A percentile compares a stretch with the other conserved stretches of the same genome.
These are phyloP conservation scores for Daldinia loculata DNA, from an alignment of 495 filamentous ascomycete species.

Conservation along the genomic window DNA sequence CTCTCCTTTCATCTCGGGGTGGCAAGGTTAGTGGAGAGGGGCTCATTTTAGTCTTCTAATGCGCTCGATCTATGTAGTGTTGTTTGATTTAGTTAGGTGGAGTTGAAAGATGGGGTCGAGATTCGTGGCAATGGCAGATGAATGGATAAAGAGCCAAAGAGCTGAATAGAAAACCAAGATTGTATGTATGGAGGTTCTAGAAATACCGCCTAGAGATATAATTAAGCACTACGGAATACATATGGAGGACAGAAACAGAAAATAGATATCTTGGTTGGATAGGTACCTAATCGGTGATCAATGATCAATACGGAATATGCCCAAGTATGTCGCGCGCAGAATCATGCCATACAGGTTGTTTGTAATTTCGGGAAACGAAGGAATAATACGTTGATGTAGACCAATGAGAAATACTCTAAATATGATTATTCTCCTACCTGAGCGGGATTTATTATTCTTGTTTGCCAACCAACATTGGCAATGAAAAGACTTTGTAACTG, in stretches of 20 bases:
- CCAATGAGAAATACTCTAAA: neutral
- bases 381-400: slow-evolving; percentile 16
- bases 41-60: slow-evolving; percentile 29
- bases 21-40: slow-evolving; percentile 27
- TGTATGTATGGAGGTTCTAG: neutral
- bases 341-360: slow-evolving; percentile 4
- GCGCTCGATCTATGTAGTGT: slow-evolving; percentile 6
- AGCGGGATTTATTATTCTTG: slow-evolving; percentile 5
- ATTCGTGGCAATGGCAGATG: neutral
- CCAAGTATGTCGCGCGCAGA: slow-evolving; percentile 14
- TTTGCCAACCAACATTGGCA: neutral
- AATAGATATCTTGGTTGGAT: neutral
- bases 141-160: neutral
- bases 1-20: slow-evolving; percentile 41
- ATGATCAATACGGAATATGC: slow-evolving; percentile 9
- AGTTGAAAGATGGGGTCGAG: slow-evolving; percentile 15
- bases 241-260: neutral
- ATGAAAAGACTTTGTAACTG: neutral
- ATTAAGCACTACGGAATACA: neutral
- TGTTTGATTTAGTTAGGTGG: slow-evolving; percentile 33
- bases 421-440: neutral
- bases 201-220: neutral
- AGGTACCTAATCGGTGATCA: neutral
- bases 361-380: slow-evolving; percentile 37
- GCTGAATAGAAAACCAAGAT: neutral